A percentile compares a stretch with the other conserved stretches of the same genome.
These are phyloP conservation scores for Solanum habrochaites DNA, from an alignment of 257 asterid species.

Conservation along the genomic window DNA sequence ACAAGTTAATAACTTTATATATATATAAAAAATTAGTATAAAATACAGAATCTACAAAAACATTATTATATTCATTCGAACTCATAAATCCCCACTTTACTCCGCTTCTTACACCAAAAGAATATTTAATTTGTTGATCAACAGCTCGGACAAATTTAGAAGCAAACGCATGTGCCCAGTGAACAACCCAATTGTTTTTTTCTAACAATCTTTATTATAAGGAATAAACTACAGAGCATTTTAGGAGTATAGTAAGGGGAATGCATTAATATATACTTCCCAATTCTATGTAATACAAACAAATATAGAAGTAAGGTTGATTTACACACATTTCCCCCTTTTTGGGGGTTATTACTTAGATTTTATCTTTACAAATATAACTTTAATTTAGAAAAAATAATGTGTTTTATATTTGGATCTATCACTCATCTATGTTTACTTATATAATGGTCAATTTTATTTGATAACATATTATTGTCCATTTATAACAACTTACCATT, in stretches of 20 bases:
- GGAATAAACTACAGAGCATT: not conserved
- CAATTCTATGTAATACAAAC: not conserved
- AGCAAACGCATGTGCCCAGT: not conserved
- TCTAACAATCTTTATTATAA: not conserved
- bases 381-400: too few relatives aligned
- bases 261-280: not conserved
- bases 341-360: not conserved
- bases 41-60: too few relatives aligned
- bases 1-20: too few relatives aligned
- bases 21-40: too few relatives aligned
- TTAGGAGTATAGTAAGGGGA: not conserved
- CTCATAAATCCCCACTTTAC: fast-evolving
- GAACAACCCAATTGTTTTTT: not conserved
- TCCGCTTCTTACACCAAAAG: not conserved
- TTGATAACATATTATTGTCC: not conserved
- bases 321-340: not conserved
- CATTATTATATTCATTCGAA: fast-evolving
- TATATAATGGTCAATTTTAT: not conserved
- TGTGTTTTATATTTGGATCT: not conserved
- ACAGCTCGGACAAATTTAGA: not conserved
- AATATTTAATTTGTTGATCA: not conserved
- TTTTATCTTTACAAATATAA: too few relatives aligned
- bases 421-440: too few relatives aligned
- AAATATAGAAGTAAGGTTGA: not conserved
- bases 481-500: too few relatives aligned